Conservation (phyloP, 225 moss, liverwort and hornwort species). For the Pseudoscleropodium purum region DNA sequence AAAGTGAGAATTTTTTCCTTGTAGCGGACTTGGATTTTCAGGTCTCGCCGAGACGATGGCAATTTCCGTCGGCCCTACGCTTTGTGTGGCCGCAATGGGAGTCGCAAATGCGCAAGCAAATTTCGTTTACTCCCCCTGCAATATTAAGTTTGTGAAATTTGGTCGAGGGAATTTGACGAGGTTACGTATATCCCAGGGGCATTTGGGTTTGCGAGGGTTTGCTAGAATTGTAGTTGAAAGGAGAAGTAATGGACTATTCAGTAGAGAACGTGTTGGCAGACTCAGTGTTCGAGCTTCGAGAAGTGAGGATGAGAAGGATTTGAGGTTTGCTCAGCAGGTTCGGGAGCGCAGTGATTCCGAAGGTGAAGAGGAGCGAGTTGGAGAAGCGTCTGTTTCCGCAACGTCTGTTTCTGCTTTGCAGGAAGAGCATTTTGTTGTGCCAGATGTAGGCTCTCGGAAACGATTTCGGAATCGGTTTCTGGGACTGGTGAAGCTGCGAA, state of each 20-base stretch:
- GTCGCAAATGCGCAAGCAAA: background rate
- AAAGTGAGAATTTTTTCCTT: background rate
- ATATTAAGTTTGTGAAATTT: background rate
- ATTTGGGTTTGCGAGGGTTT: background rate
- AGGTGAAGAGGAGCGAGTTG: background rate
- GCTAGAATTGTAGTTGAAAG: background rate
- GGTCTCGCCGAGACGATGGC: constrained; percentile 1
- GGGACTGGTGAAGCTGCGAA: constrained; percentile 67
- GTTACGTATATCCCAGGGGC: background rate
- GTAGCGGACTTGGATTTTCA: background rate
- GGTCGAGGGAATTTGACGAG: background rate
- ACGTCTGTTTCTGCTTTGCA: background rate
- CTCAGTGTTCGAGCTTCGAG: constrained; percentile 5
- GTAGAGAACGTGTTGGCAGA: background rate
- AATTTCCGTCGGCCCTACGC: constrained; percentile 7
- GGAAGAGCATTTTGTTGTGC: background rate
- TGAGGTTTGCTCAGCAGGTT: constrained; percentile 25
- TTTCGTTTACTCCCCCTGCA: background rate
- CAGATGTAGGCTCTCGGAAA: background rate
- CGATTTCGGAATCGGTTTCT: constrained; percentile 66
- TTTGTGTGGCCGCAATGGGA: constrained; percentile 5
- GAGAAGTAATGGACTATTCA: background rate
- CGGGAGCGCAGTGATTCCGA: constrained; percentile 29
- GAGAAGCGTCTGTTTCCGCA: background rate
- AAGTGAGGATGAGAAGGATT: constrained; percentile 17